A percentile compares a stretch with the other conserved stretches of the same genome.
Evolutionary conservation across 2,329 filamentous ascomycete genomes (phyloP).

Genomic region (Periconia digitata): DNA sequence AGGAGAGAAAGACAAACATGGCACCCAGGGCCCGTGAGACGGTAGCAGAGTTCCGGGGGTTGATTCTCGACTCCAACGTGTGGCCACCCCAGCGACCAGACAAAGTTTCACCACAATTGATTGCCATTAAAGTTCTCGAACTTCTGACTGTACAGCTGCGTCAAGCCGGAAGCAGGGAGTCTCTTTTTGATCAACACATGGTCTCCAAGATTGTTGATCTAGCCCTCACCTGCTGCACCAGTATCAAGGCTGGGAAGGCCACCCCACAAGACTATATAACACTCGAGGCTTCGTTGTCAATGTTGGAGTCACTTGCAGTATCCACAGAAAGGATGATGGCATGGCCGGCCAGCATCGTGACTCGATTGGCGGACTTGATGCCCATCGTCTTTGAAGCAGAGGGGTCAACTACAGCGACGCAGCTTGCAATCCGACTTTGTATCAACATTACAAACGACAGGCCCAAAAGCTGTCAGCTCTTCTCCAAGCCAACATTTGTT

Average conservation of each 20-base stretch:
- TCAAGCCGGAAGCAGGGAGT: conserved; percentile 50
- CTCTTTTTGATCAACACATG: conserved; percentile 47
- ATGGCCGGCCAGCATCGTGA: conserved; percentile 52
- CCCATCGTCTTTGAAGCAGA: conserved; percentile 27
- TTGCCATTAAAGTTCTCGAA: conserved; percentile 67
- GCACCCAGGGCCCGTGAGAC: conserved; percentile 64
- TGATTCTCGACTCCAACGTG: conserved; percentile 56
- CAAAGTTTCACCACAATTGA: conserved; percentile 61
- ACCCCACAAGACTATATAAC: conserved; percentile 20
- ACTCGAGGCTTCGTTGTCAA: conserved; percentile 50
- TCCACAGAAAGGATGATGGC: conserved; percentile 43
- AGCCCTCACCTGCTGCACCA: conserved; percentile 25
- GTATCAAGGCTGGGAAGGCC: conserved; percentile 15
- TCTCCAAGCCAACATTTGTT: conserved; percentile 60
- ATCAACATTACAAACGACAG: conserved; percentile 88
- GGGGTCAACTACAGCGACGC: conserved; percentile 19
- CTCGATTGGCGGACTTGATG: conserved; percentile 53
- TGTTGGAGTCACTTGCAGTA: conserved; percentile 55
- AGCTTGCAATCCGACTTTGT: conserved; percentile 67
- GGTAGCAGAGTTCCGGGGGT: conserved; percentile 57
- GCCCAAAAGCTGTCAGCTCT: conserved; percentile 65
- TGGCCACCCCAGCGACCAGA: conserved; percentile 60
- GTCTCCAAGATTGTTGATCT: conserved; percentile 49
- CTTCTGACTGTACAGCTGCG: conserved; percentile 56
- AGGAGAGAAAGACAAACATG: conserved; percentile 68